Conservation (phyloP, 371 early-diverging fungal genomes). For the Mucor velutinosus region DNA sequence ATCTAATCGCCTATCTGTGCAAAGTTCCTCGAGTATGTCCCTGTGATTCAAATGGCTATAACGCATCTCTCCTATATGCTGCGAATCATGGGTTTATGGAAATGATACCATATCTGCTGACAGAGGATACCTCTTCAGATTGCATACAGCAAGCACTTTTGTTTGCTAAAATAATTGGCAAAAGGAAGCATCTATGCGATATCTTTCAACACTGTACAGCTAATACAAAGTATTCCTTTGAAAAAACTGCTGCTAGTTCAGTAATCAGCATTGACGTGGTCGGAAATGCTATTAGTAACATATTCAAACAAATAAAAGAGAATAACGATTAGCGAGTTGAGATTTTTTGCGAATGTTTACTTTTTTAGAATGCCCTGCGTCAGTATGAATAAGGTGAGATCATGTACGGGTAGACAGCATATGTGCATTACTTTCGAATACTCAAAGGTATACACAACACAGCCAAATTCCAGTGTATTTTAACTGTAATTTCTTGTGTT, state of each 20-base stretch:
- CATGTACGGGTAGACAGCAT: no score
- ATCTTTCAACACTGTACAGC: background rate
- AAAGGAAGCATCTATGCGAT: background rate
- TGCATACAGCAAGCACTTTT: constrained; percentile 34
- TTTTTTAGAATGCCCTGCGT: no score
- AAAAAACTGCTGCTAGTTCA: background rate
- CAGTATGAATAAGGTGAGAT: no score
- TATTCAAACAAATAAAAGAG: background rate
- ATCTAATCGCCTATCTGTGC: constrained; percentile 34
- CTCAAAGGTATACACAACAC: no score
- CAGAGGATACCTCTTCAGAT: constrained; percentile 22
- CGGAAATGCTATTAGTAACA: background rate
- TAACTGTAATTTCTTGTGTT: no score
- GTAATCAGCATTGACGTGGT: background rate
- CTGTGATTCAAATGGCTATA: constrained; percentile 17
- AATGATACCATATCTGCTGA: constrained; percentile 35
- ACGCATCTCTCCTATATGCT: constrained; percentile 42
- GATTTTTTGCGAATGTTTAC: no score
- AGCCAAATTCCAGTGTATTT: no score
- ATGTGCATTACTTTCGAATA: no score
- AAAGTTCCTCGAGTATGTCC: constrained; percentile 29
- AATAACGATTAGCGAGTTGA: background rate
- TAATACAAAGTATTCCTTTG: background rate
- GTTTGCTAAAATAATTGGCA: constrained; percentile 10
- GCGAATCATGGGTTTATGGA: constrained; percentile 51